Conservation (phyloP, 2,329 filamentous ascomycete genomes). For the Paecilomyces dactylethromorphus region DNA sequence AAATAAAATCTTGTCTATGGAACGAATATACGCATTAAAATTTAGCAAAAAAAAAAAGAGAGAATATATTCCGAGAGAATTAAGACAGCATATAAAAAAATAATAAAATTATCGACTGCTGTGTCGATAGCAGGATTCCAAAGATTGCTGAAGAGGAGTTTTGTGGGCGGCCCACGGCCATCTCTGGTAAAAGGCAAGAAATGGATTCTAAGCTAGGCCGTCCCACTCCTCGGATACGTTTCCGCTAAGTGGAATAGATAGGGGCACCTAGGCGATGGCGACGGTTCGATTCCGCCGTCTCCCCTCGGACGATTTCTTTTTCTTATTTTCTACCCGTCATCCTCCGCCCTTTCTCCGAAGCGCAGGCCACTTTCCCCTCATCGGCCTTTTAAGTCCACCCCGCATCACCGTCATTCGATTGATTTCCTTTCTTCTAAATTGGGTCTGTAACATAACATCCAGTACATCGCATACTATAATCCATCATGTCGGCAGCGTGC, state of each 20-base stretch:
- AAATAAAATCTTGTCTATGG: not conserved
- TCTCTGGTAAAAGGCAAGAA: slow-evolving; percentile 78
- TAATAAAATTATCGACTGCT: slow-evolving; percentile 36
- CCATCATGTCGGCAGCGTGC: slow-evolving; percentile 52
- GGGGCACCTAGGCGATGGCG: no score
- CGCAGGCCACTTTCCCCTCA: slow-evolving; percentile 2
- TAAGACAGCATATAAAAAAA: slow-evolving; percentile 20
- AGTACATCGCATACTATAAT: not conserved
- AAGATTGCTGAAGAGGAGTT: slow-evolving; percentile 54
- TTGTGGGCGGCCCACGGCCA: slow-evolving; percentile 61
- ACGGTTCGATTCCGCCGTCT: slow-evolving; percentile 23
- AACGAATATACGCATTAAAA: not conserved
- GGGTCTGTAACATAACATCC: not conserved
- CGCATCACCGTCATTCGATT: slow-evolving; percentile 13
- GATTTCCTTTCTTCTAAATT: not conserved
- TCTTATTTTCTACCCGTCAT: slow-evolving; percentile 4
- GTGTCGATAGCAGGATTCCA: slow-evolving; percentile 43
- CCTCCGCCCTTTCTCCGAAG: slow-evolving; percentile 2
- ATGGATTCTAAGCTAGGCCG: slow-evolving; percentile 65
- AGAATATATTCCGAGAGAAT: slow-evolving; percentile 2
- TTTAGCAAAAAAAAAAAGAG: not conserved
- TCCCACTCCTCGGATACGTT: slow-evolving; percentile 54
- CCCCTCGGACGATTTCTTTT: slow-evolving; percentile 3
- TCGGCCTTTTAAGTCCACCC: slow-evolving; percentile 5
- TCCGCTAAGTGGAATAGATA: not conserved